Conservation (phyloP, 495 filamentous ascomycete genomes). For the Penicilliopsis zonata region DNA sequence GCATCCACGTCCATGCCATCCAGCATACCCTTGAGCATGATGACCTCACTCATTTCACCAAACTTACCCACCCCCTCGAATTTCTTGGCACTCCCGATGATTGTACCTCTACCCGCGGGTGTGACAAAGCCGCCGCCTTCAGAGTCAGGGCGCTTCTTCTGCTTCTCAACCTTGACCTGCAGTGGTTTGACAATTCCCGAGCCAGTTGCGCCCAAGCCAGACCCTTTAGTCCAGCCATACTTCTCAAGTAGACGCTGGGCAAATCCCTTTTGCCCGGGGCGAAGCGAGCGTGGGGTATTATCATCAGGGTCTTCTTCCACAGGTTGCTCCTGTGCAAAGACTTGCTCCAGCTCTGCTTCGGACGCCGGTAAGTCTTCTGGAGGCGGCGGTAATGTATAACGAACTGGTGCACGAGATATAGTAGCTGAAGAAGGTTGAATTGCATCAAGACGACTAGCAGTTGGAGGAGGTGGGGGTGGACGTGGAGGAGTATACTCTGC, state of each 20-base stretch:
- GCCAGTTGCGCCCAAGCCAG: conserved; percentile 68
- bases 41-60: conserved; percentile 65
- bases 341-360: conserved; percentile 43
- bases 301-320: conserved; percentile 31
- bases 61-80: conserved; percentile 48
- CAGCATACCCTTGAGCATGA: conserved; percentile 70
- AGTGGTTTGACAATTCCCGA: conserved; percentile 76
- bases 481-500: conserved; percentile 19
- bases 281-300: conserved; percentile 46
- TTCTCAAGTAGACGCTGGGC: conserved; percentile 80
- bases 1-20: conserved; percentile 62
- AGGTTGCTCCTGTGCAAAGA: conserved; percentile 39
- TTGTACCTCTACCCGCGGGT: conserved; percentile 60
- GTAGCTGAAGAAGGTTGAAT: conserved; percentile 36
- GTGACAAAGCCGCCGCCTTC: conserved; percentile 69
- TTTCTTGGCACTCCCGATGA: conserved; percentile 53
- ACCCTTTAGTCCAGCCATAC: conserved; percentile 83
- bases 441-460: conserved; percentile 18
- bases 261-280: conserved; percentile 74
- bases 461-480: conserved; percentile 15
- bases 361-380: conserved; percentile 43
- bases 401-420: conserved; percentile 80
- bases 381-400: conserved; percentile 57
- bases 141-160: conserved; percentile 61
- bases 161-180: conserved; percentile 71